phyloP scores from a whole-genome alignment of 352 stramenopile species.

The Phytopythium chamaehyphon region DNA sequence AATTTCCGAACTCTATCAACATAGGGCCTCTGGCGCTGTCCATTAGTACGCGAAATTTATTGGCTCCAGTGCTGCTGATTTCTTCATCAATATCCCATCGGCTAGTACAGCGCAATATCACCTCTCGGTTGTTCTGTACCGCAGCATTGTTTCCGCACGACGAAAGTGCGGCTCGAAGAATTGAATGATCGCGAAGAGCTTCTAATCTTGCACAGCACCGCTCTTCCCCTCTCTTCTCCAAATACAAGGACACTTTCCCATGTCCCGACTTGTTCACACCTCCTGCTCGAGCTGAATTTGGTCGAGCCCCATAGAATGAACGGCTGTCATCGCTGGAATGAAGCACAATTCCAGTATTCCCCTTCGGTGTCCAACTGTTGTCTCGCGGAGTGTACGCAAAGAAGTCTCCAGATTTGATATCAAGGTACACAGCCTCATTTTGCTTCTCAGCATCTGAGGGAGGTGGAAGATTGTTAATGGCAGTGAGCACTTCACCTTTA shows the following conservation, averaged over 20 bases:
- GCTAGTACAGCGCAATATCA: conserved; percentile 71
- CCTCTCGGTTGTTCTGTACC: conserved; percentile 27
- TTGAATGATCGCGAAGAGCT: conserved; percentile 30
- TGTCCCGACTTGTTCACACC: conserved; percentile 17
- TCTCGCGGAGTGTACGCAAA: conserved; percentile 39
- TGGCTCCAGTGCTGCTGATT: conserved; percentile 66
- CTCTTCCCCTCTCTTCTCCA: conserved; percentile 55
- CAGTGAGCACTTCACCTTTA: conserved; percentile 39
- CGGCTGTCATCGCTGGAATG: conserved; percentile 56
- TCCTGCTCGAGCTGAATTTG: conserved; percentile 56
- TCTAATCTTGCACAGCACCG: conserved; percentile 68
- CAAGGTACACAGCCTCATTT: conserved; percentile 42
- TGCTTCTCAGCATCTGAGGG: conserved; percentile 7
- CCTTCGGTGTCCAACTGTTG: conserved; percentile 53
- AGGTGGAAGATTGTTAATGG: conserved; percentile 33
- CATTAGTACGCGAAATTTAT: conserved; percentile 75
- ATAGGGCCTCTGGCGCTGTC: conserved; percentile 72
- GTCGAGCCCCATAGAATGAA: conserved; percentile 41
- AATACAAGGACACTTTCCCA: conserved; percentile 35
- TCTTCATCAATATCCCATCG: conserved; percentile 76
- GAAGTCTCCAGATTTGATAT: conserved; percentile 72
- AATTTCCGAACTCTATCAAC: conserved; percentile 83
- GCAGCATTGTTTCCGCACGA: not conserved
- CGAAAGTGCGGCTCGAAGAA: conserved; percentile 28
- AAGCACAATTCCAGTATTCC: conserved; percentile 69